phyloP scores from a whole-genome alignment of 1,139 yeast species.

The Scheffersomyces titani region DNA sequence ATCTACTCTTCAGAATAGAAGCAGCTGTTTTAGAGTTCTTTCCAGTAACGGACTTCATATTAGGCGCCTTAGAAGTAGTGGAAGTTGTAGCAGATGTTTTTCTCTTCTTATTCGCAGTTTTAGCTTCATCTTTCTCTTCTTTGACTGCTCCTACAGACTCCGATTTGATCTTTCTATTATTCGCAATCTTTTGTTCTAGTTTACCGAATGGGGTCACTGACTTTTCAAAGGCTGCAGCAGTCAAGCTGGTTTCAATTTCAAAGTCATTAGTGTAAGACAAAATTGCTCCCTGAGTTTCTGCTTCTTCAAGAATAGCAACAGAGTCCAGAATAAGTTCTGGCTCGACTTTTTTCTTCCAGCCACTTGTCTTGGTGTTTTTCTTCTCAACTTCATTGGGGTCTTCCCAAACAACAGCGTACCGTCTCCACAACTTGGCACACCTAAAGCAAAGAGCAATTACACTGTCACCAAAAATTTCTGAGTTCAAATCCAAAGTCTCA shows the following conservation, averaged over 20 bases:
- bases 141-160: slow-evolving; percentile 7
- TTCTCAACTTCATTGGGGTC: slow-evolving; percentile 69
- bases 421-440: slow-evolving; percentile 89
- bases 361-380: slow-evolving; percentile 42
- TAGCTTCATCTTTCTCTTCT: slow-evolving; percentile 3
- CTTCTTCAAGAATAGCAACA: slow-evolving; percentile 54
- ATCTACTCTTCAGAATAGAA: background rate
- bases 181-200: background rate
- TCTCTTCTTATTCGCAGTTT: slow-evolving; percentile 1
- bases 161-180: slow-evolving; percentile 4
- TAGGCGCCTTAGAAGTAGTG: background rate
- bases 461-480: slow-evolving; percentile 17
- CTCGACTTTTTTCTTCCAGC: slow-evolving; percentile 67
- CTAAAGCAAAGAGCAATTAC: slow-evolving; percentile 71
- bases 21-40: background rate
- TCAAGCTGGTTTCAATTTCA: background rate
- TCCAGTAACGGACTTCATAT: background rate
- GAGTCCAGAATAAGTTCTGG: slow-evolving; percentile 72
- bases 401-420: slow-evolving; percentile 91
- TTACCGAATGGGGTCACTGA: background rate
- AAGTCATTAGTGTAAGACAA: slow-evolving; percentile 7
- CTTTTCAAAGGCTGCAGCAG: background rate
- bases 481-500: slow-evolving; percentile 10
- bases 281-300: slow-evolving; percentile 12
- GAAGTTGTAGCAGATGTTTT: background rate